These are phyloP conservation scores for Emergomyces orientalis DNA, from an alignment of 2,329 filamentous ascomycete species.

Conservation along the genomic window DNA sequence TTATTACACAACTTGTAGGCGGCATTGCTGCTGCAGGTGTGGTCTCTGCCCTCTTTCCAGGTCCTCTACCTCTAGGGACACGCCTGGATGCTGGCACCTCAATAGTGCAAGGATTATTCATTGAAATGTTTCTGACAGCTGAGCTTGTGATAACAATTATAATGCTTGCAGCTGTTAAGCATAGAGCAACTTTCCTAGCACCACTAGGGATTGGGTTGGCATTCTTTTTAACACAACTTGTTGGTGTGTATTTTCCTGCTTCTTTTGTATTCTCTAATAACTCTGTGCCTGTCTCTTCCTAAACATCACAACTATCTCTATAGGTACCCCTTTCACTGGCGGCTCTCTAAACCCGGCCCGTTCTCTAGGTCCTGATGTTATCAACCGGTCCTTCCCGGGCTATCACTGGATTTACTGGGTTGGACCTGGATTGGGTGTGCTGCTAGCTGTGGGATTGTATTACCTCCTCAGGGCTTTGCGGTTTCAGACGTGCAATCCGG, in stretches of 20 bases:
- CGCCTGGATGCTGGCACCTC: slow-evolving; percentile 44
- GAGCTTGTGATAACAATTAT: slow-evolving; percentile 56
- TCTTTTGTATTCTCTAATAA: too few species aligned
- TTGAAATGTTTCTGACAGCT: slow-evolving; percentile 58
- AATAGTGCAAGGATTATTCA: slow-evolving; percentile 52
- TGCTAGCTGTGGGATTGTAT: slow-evolving; percentile 43
- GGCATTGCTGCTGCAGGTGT: slow-evolving; percentile 52
- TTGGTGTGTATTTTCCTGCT: too few species aligned
- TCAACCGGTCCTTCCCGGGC: slow-evolving; percentile 37
- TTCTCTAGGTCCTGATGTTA: slow-evolving; percentile 40
- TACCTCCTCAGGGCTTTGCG: slow-evolving; percentile 38
- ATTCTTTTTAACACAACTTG: slow-evolving; percentile 53
- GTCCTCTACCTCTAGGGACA: slow-evolving; percentile 47
- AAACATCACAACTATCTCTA: too few species aligned
- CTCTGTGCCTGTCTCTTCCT: background rate
- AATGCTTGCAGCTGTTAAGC: slow-evolving; percentile 65
- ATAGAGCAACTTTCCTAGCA: slow-evolving; percentile 61
- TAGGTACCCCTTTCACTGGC: slow-evolving; percentile 31
- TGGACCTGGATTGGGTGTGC: slow-evolving; percentile 37
- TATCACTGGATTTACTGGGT: slow-evolving; percentile 47
- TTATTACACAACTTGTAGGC: slow-evolving; percentile 50
- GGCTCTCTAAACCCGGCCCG: slow-evolving; percentile 42
- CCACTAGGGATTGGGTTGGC: slow-evolving; percentile 63
- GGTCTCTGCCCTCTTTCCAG: slow-evolving; percentile 50
- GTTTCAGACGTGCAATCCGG: slow-evolving; percentile 39